Conservation (phyloP, 176 grass and related monocot genomes). For the Juncus inflexus region DNA sequence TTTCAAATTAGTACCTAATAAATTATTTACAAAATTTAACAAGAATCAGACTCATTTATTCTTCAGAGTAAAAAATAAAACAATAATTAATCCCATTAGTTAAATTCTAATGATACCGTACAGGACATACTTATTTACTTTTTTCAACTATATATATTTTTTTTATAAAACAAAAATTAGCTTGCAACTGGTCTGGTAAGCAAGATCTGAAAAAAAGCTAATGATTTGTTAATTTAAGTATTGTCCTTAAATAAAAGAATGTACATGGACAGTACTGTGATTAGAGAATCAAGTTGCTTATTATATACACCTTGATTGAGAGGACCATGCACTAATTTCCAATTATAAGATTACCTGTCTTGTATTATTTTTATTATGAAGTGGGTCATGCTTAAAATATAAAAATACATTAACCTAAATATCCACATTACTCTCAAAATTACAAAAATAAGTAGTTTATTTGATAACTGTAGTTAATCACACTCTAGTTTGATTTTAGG, state of each 20-base stretch:
- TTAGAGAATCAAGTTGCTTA: conserved; percentile 32
- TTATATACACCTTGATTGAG: conserved; percentile 33
- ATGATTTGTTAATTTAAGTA: conserved; percentile 25
- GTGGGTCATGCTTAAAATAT: conserved; percentile 9
- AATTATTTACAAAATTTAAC: no score
- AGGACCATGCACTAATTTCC: conserved; percentile 21
- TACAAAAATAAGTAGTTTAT: no score
- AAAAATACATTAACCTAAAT: no score
- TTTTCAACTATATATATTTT: conserved; percentile 19
- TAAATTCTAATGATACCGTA: conserved; percentile 19
- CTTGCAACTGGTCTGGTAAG: conserved; percentile 6
- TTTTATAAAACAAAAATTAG: neutral
- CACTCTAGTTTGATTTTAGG: no score
- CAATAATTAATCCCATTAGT: conserved; percentile 21
- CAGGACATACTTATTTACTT: conserved; percentile 26
- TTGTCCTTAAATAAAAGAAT: conserved; percentile 16
- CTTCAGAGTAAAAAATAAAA: neutral
- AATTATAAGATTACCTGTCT: conserved; percentile 30
- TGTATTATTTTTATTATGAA: conserved; percentile 17
- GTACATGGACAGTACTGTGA: conserved; percentile 18
- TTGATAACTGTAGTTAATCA: no score
- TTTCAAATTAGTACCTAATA: conserved; percentile 9
- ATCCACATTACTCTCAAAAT: no score
- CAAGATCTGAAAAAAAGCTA: conserved; percentile 27
- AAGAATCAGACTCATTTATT: no score